Evolutionary conservation across 257 asterid genomes (phyloP).

Genomic region (Haberlea rhodopensis): DNA sequence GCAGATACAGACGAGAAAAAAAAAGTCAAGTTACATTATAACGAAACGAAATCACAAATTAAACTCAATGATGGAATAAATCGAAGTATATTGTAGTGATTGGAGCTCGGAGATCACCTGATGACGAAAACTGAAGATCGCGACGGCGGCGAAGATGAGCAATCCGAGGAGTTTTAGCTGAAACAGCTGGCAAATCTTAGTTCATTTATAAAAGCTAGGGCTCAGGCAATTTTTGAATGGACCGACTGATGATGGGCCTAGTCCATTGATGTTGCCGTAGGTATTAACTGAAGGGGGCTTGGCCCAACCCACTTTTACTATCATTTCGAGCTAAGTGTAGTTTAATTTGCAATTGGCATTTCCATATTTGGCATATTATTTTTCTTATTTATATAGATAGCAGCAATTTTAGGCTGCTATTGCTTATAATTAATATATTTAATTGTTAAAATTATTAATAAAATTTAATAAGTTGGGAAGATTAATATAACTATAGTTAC

Average conservation of each 20-base stretch:
- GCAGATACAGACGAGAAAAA: not conserved
- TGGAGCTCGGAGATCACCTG: constrained; percentile 10
- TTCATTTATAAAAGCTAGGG: constrained; percentile 21
- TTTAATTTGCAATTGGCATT: no score
- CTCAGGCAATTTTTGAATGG: not conserved
- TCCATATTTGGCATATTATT: no score
- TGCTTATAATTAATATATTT: no score
- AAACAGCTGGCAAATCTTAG: not conserved
- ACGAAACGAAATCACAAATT: not conserved
- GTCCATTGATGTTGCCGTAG: no score
- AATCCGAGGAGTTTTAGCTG: constrained; percentile 18
- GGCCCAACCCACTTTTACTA: not conserved
- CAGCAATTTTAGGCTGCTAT: no score
- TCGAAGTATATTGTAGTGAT: not conserved
- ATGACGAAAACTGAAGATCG: not conserved
- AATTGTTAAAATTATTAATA: no score
- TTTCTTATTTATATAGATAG: no score
- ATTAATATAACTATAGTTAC: no score
- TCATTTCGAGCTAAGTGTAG: no score
- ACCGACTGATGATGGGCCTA: not conserved
- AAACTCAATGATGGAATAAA: not conserved
- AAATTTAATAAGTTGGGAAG: no score
- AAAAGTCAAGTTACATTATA: not conserved
- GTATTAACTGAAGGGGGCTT: not conserved
- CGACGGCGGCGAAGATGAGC: constrained; percentile 24